Evolutionary conservation across 139 green algal species (phyloP), one percentile per base, ranked within the genome.

Genomic region (Coccomyxa sp.): DNA sequence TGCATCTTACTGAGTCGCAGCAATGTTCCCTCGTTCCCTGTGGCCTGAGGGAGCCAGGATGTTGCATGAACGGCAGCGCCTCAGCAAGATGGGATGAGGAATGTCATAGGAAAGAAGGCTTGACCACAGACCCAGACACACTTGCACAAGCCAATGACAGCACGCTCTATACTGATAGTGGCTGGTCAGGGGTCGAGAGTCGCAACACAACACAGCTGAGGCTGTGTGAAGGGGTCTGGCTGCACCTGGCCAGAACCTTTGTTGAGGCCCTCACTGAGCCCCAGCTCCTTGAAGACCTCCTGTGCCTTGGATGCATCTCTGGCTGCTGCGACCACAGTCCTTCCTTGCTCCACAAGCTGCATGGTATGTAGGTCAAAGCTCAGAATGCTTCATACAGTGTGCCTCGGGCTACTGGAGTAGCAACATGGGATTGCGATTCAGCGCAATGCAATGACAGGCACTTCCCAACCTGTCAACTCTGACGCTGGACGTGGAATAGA

Each of bases 271-370:
- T 50, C 86, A 78, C 31, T 73, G 10, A 92, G 40, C 5, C 82
- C 90, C 27, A 86, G 27, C 29, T 76, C 77, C 3, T 37, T 73
- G 39, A 93, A 86, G 0, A 70, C 82, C n/a, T 88, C 73, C 2
- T 64, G 18, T 0, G 86, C 86, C 44, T 86, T 88, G 55, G 90
- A 86, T 24, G 75, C 75, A 33, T 64, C 78, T 39, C 92, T 88
- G 3, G 77, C 83, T 0, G 88, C 92, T 0, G 92, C 93, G 24
- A 96, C 86, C 50, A 97, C 93, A 0, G 86, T 90, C 38, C 93
- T 86, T 0, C 91, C 91, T 6, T 83, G 71, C 0, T 71, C 50
- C 35, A 94, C 37, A 4, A 95, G 82, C 89, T 92, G 85, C 82
- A 77, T n/a, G n/a, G n/a, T n/a, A n/a, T n/a, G n/a, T n/a, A n/a